phyloP scores from a whole-genome alignment of 495 filamentous ascomycete species.

The Acidomyces sp. region DNA sequence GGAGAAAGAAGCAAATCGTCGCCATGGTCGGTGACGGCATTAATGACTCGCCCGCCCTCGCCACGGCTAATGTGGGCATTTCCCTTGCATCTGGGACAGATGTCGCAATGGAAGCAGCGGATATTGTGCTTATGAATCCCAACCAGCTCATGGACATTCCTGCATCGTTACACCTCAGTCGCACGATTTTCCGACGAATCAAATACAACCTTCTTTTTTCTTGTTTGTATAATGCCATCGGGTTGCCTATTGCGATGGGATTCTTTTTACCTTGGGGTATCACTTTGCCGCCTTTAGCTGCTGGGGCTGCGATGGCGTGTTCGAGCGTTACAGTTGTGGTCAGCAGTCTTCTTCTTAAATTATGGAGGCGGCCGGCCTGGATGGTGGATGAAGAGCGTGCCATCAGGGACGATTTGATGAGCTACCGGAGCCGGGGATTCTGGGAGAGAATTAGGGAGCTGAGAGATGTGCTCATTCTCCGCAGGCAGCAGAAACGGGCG shows the following conservation, averaged over 20 bases:
- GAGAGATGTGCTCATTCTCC: slow-evolving; percentile 27
- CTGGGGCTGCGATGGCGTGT: slow-evolving; percentile 85
- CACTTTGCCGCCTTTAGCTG: slow-evolving; percentile 86
- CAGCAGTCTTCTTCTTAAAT: slow-evolving; percentile 69
- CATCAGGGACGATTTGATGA: slow-evolving; percentile 31
- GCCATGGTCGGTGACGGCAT: slow-evolving; percentile 99
- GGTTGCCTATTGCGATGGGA: slow-evolving; percentile 94
- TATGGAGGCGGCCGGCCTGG: slow-evolving; percentile 79
- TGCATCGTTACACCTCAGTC: slow-evolving; percentile 66
- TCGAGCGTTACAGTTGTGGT: slow-evolving; percentile 82
- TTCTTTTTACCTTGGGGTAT: slow-evolving; percentile 77
- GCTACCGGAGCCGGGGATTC: slow-evolving; percentile 28
- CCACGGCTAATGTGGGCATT: slow-evolving; percentile 84
- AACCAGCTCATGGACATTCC: slow-evolving; percentile 86
- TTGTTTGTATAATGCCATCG: slow-evolving; percentile 82
- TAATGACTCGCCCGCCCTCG: slow-evolving; percentile 94
- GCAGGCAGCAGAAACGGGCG: slow-evolving; percentile 24
- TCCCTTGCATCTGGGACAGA: slow-evolving; percentile 87
- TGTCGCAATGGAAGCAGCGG: slow-evolving; percentile 94
- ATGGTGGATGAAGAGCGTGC: slow-evolving; percentile 66
- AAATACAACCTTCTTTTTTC: slow-evolving; percentile 88
- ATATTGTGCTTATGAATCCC: slow-evolving; percentile 88
- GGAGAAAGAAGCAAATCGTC: slow-evolving; percentile 67
- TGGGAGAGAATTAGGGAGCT: slow-evolving; percentile 21
- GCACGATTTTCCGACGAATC: slow-evolving; percentile 81